Evolutionary conservation across 495 filamentous ascomycete genomes (phyloP).

Genomic region (Astrothelium macrocarpum): DNA sequence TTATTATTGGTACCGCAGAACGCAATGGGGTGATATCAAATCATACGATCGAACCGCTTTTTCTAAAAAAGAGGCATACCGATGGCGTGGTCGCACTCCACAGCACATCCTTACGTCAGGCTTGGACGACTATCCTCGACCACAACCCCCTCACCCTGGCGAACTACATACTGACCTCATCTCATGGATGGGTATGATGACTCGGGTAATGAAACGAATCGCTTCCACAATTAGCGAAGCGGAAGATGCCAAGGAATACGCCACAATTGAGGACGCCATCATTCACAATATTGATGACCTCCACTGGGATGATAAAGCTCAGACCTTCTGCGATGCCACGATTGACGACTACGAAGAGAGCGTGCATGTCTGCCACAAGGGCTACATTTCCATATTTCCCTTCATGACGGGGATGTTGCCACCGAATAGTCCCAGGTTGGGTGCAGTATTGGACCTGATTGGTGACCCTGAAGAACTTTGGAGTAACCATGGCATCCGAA

Average conservation of each 20-base stretch:
- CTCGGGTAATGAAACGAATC: slow-evolving; percentile 66
- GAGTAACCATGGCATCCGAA: slow-evolving; percentile 75
- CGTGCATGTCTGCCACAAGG: slow-evolving; percentile 85
- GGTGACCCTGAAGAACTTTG: slow-evolving; percentile 76
- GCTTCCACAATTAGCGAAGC: slow-evolving; percentile 58
- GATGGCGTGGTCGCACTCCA: slow-evolving; percentile 86
- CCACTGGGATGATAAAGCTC: slow-evolving; percentile 72
- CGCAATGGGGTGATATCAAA: slow-evolving; percentile 83
- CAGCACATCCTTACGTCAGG: slow-evolving; percentile 86
- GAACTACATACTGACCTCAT: slow-evolving; percentile 94
- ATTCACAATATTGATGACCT: slow-evolving; percentile 82
- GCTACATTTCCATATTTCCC: slow-evolving; percentile 89
- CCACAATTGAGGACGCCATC: slow-evolving; percentile 67
- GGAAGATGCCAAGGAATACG: slow-evolving; percentile 65
- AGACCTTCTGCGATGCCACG: slow-evolving; percentile 89
- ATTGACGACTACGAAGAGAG: slow-evolving; percentile 94
- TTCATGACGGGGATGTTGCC: slow-evolving; percentile 74
- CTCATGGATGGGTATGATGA: slow-evolving; percentile 95
- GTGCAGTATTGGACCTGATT: slow-evolving; percentile 65
- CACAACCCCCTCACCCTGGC: slow-evolving; percentile 94
- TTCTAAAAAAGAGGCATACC: slow-evolving; percentile 81
- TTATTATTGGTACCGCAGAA: slow-evolving; percentile 88
- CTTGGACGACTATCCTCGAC: slow-evolving; percentile 88
- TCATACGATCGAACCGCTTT: slow-evolving; percentile 81
- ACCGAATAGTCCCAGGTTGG: slow-evolving; percentile 61